Conservation (phyloP, 2,329 filamentous ascomycete genomes). For the Phaeosphaeria sp. region DNA sequence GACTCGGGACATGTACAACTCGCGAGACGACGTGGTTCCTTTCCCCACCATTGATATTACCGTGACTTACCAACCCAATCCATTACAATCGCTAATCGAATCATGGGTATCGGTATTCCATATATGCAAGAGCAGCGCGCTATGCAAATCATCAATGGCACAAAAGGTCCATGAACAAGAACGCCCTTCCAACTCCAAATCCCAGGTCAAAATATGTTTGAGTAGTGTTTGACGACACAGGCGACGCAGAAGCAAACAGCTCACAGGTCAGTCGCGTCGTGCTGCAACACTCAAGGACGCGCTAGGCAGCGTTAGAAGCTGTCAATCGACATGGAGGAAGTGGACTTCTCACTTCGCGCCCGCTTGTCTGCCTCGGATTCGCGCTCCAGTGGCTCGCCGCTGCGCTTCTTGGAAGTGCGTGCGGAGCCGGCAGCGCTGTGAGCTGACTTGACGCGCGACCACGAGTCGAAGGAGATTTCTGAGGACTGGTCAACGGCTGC, state of each 20-base stretch:
- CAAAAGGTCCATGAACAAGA: constrained; percentile 4
- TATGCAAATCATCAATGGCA: constrained; percentile 19
- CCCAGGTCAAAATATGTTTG: background rate
- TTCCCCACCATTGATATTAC: background rate
- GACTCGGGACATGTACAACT: no score
- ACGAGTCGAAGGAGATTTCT: constrained; percentile 65
- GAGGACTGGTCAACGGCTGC: constrained; percentile 5
- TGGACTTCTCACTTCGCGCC: constrained; percentile 38
- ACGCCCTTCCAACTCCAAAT: background rate
- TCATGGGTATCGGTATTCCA: constrained; percentile 21
- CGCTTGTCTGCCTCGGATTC: constrained; percentile 39
- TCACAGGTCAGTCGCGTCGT: background rate
- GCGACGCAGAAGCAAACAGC: constrained; percentile 1
- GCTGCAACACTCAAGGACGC: constrained; percentile 19
- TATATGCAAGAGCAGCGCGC: constrained; percentile 15
- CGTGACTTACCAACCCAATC: background rate
- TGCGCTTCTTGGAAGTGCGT: constrained; percentile 47
- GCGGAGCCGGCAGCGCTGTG: constrained; percentile 44
- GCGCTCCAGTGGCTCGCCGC: constrained; percentile 37
- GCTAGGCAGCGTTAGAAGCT: constrained; percentile 31
- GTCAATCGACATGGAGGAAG: constrained; percentile 34
- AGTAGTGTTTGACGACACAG: background rate
- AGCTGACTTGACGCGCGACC: constrained; percentile 68
- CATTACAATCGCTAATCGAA: constrained; percentile 12
- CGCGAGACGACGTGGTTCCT: no score